phyloP scores from a whole-genome alignment of 2,329 filamentous ascomycete genomes.

The Diplodia corticola region DNA sequence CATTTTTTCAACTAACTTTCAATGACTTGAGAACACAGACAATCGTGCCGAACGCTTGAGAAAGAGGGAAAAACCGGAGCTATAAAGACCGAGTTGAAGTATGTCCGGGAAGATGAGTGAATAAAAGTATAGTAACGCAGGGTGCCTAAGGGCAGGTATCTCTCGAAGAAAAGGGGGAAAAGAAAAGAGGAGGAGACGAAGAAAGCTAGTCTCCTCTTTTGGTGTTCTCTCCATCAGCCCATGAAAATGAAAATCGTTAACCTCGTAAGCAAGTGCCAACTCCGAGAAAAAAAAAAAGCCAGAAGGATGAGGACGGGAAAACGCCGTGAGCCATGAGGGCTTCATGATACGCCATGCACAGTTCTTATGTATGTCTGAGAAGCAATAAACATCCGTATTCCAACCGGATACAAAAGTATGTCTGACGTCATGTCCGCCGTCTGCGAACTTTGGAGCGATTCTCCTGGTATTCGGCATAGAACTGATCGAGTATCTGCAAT shows the following conservation, averaged over 20 bases:
- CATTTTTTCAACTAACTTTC: too few relatives aligned
- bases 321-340: not conserved
- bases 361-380: not conserved
- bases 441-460: not conserved
- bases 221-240: not conserved
- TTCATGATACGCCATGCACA: not conserved
- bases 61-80: not conserved
- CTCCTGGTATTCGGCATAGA: not conserved
- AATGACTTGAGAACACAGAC: too few relatives aligned
- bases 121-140: not conserved
- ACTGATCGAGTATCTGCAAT: not conserved
- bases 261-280: not conserved
- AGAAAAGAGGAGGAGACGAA: not conserved
- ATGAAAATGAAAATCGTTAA: not conserved
- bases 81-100: not conserved
- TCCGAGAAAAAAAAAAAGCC: too few relatives aligned
- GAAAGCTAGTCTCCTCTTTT: not conserved
- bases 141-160: slow-evolving; percentile 11
- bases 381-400: not conserved
- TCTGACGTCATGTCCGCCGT: not conserved
- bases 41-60: too few relatives aligned
- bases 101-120: not conserved
- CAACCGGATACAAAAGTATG: not conserved
- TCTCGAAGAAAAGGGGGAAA: not conserved
- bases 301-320: not conserved